These are phyloP conservation scores for Emmonsia crescens DNA, from an alignment of 2,329 filamentous ascomycete species.

Conservation along the genomic window DNA sequence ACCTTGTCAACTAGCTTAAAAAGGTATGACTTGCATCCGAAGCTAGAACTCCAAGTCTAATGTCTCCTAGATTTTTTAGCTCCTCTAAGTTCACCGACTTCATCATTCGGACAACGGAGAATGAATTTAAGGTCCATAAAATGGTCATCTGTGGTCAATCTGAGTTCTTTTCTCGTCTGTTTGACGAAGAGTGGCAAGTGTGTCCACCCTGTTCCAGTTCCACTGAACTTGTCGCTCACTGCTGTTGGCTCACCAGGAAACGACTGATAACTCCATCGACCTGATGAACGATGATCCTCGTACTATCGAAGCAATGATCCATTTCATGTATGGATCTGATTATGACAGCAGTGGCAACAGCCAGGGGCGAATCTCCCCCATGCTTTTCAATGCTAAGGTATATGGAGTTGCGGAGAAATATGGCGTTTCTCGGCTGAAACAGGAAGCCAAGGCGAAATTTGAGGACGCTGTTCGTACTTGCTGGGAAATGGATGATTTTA, in stretches of 20 bases:
- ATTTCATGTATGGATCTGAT: slow-evolving; percentile 18
- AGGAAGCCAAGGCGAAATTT: slow-evolving; percentile 16
- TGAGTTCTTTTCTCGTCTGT: slow-evolving; percentile 11
- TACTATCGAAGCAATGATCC: slow-evolving; percentile 18
- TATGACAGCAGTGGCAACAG: too few species aligned
- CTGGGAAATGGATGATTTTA: slow-evolving; percentile 19
- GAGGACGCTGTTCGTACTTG: slow-evolving; percentile 7
- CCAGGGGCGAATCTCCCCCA: slow-evolving; percentile 14
- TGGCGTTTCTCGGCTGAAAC: slow-evolving; percentile 14
- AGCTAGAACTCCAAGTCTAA: too few species aligned
- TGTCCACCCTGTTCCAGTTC: slow-evolving; percentile 8
- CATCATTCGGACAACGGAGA: slow-evolving; percentile 9
- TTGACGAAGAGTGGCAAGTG: slow-evolving; percentile 10
- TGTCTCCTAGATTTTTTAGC: too few species aligned
- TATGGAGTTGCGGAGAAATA: slow-evolving; percentile 21
- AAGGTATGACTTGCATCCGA: too few species aligned
- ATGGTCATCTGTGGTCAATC: slow-evolving; percentile 14
- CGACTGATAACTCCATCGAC: slow-evolving; percentile 6
- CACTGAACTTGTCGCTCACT: too few species aligned
- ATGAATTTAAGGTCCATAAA: slow-evolving; percentile 13
- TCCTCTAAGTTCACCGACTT: slow-evolving; percentile 10
- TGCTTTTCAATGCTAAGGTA: slow-evolving; percentile 17
- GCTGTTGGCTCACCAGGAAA: too few species aligned
- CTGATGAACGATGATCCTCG: slow-evolving; percentile 14
- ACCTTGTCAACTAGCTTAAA: too few species aligned